A percentile compares a stretch with the other conserved stretches of the same genome.
Evolutionary conservation across 192 early-diverging fungal genomes (phyloP).

Genomic region (Backusella psychrophila): DNA sequence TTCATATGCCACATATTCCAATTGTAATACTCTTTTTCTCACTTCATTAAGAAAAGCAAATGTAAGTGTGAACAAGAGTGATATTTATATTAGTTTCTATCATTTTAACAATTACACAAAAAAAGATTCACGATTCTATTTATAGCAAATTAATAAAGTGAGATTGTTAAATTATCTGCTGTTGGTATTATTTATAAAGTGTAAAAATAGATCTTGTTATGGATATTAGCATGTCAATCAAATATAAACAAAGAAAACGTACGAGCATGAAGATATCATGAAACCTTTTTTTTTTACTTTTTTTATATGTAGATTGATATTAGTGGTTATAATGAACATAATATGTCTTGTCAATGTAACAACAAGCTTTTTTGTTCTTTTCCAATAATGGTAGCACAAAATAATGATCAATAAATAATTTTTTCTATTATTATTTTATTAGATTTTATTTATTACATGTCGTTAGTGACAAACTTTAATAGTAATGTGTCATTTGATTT

Average conservation of each 20-base stretch:
- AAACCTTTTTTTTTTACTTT: background rate
- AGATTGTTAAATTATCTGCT: background rate
- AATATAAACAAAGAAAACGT: background rate
- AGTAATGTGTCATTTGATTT: background rate
- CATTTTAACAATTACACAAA: background rate
- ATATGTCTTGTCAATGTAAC: background rate
- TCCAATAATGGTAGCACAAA: background rate
- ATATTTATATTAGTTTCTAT: background rate
- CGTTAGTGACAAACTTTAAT: background rate
- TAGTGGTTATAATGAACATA: background rate
- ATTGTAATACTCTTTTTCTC: no score
- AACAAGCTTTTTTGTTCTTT: background rate
- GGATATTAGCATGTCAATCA: background rate
- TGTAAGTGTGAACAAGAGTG: no score
- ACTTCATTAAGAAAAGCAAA: no score
- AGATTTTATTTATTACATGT: background rate
- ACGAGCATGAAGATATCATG: background rate
- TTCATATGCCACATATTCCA: no score
- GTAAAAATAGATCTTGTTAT: background rate
- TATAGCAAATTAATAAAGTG: background rate
- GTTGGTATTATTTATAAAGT: background rate
- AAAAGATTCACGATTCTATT: background rate
- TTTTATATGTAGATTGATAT: background rate
- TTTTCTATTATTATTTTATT: slow-evolving; percentile 2
- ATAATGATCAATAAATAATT: slow-evolving; percentile 2